Conservation (phyloP, 2,329 filamentous ascomycete species). For the Exophiala sp. region DNA sequence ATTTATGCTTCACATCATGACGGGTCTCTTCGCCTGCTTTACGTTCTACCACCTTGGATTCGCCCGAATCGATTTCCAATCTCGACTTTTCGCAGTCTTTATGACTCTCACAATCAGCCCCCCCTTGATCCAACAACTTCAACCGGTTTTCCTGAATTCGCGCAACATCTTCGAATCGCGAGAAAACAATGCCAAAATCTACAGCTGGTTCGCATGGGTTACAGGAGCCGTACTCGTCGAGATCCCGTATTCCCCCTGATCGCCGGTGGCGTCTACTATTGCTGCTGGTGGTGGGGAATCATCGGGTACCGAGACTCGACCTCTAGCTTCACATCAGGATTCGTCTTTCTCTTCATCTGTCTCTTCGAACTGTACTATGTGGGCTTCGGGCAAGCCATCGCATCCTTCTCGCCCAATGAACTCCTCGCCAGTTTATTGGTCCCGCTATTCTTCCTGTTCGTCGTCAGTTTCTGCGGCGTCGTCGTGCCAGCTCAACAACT, state of each 20-base stretch:
- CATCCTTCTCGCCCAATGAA: conserved; percentile 60
- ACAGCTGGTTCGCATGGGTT: conserved; percentile 67
- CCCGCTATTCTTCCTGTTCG: conserved; percentile 62
- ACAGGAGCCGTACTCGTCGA: conserved; percentile 62
- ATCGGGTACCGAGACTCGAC: conserved; percentile 50
- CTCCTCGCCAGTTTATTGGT: conserved; percentile 61
- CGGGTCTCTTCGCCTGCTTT: conserved; percentile 63
- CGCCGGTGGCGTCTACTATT: conserved; percentile 59
- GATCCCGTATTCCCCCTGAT: conserved; percentile 62
- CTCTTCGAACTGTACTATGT: conserved; percentile 59
- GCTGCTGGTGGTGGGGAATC: conserved; percentile 59
- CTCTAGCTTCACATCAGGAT: conserved; percentile 52
- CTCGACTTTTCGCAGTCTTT: conserved; percentile 68
- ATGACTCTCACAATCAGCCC: conserved; percentile 70
- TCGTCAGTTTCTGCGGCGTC: conserved; percentile 69
- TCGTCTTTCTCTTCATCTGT: conserved; percentile 52
- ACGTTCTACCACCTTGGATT: conserved; percentile 61
- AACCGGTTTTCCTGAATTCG: conserved; percentile 63
- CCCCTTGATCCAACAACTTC: conserved; percentile 69
- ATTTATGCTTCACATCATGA: conserved; percentile 56
- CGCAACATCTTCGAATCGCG: conserved; percentile 64
- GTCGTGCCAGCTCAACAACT: conserved; percentile 61
- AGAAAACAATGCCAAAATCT: conserved; percentile 73
- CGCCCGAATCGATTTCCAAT: conserved; percentile 59
- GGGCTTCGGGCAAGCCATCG: conserved; percentile 56